phyloP scores from a whole-genome alignment of 2,329 filamentous ascomycete genomes.

The Alternaria longipes region DNA sequence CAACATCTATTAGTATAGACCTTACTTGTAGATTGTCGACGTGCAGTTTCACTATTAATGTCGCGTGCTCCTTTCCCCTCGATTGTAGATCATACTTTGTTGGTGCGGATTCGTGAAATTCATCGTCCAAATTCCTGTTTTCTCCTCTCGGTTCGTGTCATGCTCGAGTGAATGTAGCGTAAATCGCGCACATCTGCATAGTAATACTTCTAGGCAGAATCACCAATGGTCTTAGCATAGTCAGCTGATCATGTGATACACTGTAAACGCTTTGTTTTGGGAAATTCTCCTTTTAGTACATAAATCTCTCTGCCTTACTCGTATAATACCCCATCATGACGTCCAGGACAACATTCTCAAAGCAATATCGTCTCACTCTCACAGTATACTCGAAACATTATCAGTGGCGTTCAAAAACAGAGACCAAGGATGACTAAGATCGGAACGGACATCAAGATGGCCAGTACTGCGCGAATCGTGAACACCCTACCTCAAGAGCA shows the following conservation, averaged over 20 bases:
- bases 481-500: neutral
- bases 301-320: neutral
- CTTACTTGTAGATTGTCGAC: too few species aligned
- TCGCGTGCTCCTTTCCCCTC: too few species aligned
- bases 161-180: neutral
- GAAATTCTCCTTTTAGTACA: neutral
- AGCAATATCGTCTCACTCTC: neutral
- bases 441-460: neutral
- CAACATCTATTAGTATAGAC: too few species aligned
- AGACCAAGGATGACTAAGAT: neutral
- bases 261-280: neutral
- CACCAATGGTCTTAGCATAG: neutral
- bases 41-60: accelerated
- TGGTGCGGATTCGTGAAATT: too few species aligned
- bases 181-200: neutral
- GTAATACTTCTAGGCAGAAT: neutral
- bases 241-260: neutral
- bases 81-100: too few species aligned
- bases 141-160: neutral
- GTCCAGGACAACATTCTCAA: neutral
- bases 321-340: neutral
- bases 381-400: neutral
- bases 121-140: accelerated
- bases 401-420: neutral
- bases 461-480: neutral